These are phyloP conservation scores for Teunomyces cretensis DNA, from an alignment of 805 yeast species.

Conservation along the genomic window DNA sequence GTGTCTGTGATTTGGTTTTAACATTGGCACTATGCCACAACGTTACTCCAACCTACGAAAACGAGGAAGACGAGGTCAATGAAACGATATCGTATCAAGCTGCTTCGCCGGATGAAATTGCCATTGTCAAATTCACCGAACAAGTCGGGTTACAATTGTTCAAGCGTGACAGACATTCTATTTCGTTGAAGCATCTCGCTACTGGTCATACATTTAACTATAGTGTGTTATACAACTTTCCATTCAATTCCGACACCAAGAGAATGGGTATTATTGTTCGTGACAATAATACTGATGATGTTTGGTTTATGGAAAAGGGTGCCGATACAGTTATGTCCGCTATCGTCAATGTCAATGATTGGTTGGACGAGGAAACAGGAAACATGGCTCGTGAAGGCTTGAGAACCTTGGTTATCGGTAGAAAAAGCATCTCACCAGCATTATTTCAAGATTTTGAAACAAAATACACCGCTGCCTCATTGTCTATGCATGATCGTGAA, in stretches of 20 bases:
- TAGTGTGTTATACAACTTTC: constrained; percentile 80
- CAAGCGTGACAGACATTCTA: constrained; percentile 77
- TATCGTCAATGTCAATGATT: constrained; percentile 83
- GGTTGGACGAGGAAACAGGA: constrained; percentile 97
- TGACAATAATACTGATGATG: constrained; percentile 62
- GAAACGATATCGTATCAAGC: constrained; percentile 74
- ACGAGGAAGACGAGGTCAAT: constrained; percentile 60
- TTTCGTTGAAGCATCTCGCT: constrained; percentile 64
- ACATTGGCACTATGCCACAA: constrained; percentile 95
- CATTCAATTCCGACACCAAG: constrained; percentile 93
- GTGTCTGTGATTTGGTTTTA: constrained; percentile 76
- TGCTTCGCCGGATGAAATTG: constrained; percentile 98
- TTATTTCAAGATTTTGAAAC: constrained; percentile 61
- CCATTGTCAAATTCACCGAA: constrained; percentile 91
- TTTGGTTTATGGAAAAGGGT: constrained; percentile 89
- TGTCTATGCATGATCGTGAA: constrained; percentile 81
- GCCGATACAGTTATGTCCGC: constrained; percentile 92
- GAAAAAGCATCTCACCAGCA: constrained; percentile 61
- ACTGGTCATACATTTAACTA: constrained; percentile 53
- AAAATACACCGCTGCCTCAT: constrained; percentile 69
- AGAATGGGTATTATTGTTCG: constrained; percentile 90
- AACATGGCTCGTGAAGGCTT: constrained; percentile 99
- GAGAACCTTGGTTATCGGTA: constrained; percentile 91
- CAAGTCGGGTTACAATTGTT: constrained; percentile 76
- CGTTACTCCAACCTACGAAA: constrained; percentile 83